Conservation (phyloP, 2,329 filamentous ascomycete species). For the Aspergillus amoenus region DNA sequence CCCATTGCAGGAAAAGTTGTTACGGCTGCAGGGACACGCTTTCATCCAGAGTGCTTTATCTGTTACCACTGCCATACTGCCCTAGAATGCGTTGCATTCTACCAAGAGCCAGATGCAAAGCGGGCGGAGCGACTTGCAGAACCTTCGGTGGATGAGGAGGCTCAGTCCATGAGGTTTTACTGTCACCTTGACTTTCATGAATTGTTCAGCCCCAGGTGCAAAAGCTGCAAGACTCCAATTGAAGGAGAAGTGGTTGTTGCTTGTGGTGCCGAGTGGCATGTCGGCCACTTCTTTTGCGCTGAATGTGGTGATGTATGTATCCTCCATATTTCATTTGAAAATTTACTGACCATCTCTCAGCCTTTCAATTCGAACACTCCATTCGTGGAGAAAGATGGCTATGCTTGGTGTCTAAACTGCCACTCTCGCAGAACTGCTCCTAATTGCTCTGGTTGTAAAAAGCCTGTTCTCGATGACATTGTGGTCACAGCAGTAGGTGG, state of each 20-base stretch:
- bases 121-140: conserved; percentile 70
- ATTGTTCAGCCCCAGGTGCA: conserved; percentile 86
- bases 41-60: conserved; percentile 90
- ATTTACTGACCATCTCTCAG: conserved; percentile 28
- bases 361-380: conserved; percentile 65
- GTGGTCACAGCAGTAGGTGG: conserved; percentile 85
- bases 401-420: conserved; percentile 93
- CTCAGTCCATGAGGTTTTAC: conserved; percentile 75
- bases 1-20: conserved; percentile 91
- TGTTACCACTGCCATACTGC: conserved; percentile 85
- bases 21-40: conserved; percentile 75
- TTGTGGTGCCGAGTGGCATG: conserved; percentile 93
- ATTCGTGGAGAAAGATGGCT: conserved; percentile 96
- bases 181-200: conserved; percentile 99
- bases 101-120: conserved; percentile 77
- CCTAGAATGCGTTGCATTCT: conserved; percentile 94
- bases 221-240: conserved; percentile 94
- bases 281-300: conserved; percentile 97
- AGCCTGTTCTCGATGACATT: conserved; percentile 82
- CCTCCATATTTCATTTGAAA: neutral
- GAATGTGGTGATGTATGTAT: conserved; percentile 78
- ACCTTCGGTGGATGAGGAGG: conserved; percentile 59
- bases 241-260: conserved; percentile 92
- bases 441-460: conserved; percentile 82
- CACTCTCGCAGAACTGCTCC: conserved; percentile 88